Evolutionary conservation across 1,284 basidiomycete species (phyloP), one percentile per base, ranked within the genome.

Genomic region (Schizophyllum amplum): DNA sequence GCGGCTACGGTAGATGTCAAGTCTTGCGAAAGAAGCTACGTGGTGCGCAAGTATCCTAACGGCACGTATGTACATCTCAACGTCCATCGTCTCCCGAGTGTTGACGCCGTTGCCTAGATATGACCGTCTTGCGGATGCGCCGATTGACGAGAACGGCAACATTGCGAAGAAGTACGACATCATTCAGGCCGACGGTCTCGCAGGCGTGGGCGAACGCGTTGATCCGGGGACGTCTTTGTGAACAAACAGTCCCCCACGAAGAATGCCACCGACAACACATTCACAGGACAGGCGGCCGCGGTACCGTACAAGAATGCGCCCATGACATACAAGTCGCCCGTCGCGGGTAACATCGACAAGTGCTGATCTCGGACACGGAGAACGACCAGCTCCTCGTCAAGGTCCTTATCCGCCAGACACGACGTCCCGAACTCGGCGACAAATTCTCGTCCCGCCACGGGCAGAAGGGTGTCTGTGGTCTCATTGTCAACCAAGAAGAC

Each of bases 381-480:
- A 94, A 93, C 67, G 96, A 98, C 69, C 92, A 97, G 71, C 94
- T 91, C n/a, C 76, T 99, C 56, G 91, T 99, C 80, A 99, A 99
- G 74, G 93, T 98, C n/a, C 79, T 99, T 63, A 93, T 98, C 65
- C 87, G 97, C 46, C 97, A 99, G 75, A 99, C 97, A 22, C 83
- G 97, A 66, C 80, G 94, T 53, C 97, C 97, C 24, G 97, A 99
- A 68, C 77, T 99, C 9, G 97, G 97, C 3, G 97, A 99, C 77
- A 99, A 99, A 75, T 99, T 99, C 70, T 98, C 95, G 47, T 95
- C 92, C 3, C 79, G 97, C 61, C 97, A 99, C 71, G 97, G 97
- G 48, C 97, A 99, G 74, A 99, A 99, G 74, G 97, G 97, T 61
- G 97, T 99, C 15, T 98, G 95, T 71, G 97, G 97, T 20, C 73